Evolutionary conservation across 306 rosid genomes (phyloP).

Genomic region (Prinsepia uniflora): DNA sequence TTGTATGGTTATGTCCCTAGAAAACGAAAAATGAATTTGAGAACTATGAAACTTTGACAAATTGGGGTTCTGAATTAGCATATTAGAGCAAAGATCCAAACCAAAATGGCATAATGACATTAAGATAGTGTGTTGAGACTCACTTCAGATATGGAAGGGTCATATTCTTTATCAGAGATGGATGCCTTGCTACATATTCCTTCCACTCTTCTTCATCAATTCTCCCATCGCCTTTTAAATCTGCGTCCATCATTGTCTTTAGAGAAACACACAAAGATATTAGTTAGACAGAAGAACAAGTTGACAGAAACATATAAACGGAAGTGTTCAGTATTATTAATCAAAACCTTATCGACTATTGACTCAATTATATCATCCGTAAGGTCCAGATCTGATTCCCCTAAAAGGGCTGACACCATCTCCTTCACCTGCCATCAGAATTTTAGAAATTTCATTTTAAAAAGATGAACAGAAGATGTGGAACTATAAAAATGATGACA

Average conservation of each 20-base stretch:
- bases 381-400: conserved; percentile 51
- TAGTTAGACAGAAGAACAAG: not conserved
- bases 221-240: conserved; percentile 63
- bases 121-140: conserved; percentile 14
- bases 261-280: not conserved
- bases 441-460: not conserved
- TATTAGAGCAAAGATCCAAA: not conserved
- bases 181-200: conserved; percentile 46
- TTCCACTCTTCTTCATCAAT: conserved; percentile 70
- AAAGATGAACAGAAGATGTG: not conserved
- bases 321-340: not conserved
- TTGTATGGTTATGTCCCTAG: conserved; percentile 66
- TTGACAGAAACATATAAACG: not conserved
- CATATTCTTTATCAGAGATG: conserved; percentile 62
- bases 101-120: not conserved
- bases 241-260: conserved; percentile 63
- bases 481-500: not conserved
- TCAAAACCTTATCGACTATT: conserved; percentile 58
- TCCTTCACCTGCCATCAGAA: conserved; percentile 56
- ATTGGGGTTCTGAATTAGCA: not conserved
- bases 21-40: conserved; percentile 13
- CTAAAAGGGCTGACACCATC: conserved; percentile 64
- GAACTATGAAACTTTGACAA: not conserved
- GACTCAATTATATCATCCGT: conserved; percentile 50
- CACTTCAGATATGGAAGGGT: conserved; percentile 68